Conservation (phyloP, 2,329 filamentous ascomycete genomes). For the Trichoderma polysporum region DNA sequence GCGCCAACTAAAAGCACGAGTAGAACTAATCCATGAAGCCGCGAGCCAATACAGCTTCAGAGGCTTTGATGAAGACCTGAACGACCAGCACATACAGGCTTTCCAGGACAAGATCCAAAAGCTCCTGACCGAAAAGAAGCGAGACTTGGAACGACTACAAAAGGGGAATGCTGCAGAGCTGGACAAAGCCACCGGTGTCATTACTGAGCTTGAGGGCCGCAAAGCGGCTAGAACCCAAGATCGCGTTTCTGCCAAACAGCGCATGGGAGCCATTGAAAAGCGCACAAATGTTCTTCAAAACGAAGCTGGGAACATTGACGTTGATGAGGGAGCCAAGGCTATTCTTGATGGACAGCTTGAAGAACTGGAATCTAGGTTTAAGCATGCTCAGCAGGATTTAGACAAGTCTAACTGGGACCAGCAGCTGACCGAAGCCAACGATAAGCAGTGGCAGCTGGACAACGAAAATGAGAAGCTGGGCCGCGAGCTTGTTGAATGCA, state of each 20-base stretch:
- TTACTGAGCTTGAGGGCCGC: conserved; percentile 72
- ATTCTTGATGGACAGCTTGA: conserved; percentile 71
- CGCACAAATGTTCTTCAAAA: conserved; percentile 65
- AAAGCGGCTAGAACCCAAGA: conserved; percentile 72
- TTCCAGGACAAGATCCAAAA: conserved; percentile 79
- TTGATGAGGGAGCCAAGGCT: conserved; percentile 83
- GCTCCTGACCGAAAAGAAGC: conserved; percentile 74
- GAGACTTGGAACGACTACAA: conserved; percentile 71
- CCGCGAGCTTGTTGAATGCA: conserved; percentile 80
- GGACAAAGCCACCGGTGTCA: conserved; percentile 66
- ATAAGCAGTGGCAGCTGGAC: conserved; percentile 67
- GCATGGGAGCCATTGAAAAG: conserved; percentile 71
- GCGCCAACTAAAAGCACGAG: conserved; percentile 69
- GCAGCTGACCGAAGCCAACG: conserved; percentile 65
- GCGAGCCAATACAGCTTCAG: conserved; percentile 76
- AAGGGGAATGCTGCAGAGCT: conserved; percentile 73
- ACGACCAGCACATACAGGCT: conserved; percentile 68
- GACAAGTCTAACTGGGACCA: conserved; percentile 66
- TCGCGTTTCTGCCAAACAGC: conserved; percentile 70
- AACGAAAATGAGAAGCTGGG: conserved; percentile 70
- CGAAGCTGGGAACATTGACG: conserved; percentile 68
- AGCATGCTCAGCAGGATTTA: conserved; percentile 61
- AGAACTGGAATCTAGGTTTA: conserved; percentile 64
- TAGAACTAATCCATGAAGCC: conserved; percentile 73
- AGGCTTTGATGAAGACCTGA: conserved; percentile 77